phyloP scores from a whole-genome alignment of 1,139 yeast species.

The Debaryomyces robertsiae region DNA sequence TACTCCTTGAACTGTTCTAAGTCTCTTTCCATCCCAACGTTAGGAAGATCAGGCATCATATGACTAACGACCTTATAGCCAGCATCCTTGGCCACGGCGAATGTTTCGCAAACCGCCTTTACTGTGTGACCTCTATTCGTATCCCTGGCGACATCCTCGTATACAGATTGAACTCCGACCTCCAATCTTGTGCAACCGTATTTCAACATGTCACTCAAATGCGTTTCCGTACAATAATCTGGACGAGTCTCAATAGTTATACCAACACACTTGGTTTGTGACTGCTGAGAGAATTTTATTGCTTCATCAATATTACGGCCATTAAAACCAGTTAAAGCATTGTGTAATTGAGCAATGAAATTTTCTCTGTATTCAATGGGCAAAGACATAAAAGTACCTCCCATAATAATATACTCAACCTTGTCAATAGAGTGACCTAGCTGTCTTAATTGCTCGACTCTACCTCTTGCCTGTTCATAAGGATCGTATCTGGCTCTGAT shows the following conservation, averaged over 20 bases:
- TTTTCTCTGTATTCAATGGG: conserved; percentile 87
- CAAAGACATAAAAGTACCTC: conserved; percentile 97
- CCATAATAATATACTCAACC: conserved; percentile 97
- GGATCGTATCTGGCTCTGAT: conserved; percentile 98
- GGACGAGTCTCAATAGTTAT: conserved; percentile 98
- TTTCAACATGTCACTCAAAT: conserved; percentile 89
- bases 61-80: conserved; percentile 97
- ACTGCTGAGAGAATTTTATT: conserved; percentile 86
- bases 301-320: conserved; percentile 91
- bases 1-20: conserved; percentile 93
- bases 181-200: conserved; percentile 97
- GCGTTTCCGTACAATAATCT: conserved; percentile 96
- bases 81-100: conserved; percentile 93
- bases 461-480: conserved; percentile 96
- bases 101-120: conserved; percentile 92
- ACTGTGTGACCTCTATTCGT: conserved; percentile 99
- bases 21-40: conserved; percentile 98
- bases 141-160: conserved; percentile 98
- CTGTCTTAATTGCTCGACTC: conserved; percentile 93
- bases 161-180: conserved; percentile 95
- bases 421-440: conserved; percentile 96
- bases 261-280: conserved; percentile 96
- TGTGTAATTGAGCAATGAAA: conserved; percentile 87
- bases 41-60: conserved; percentile 99
- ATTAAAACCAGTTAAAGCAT: conserved; percentile 91